These are phyloP conservation scores for Maudiozyma saulgeensis DNA, from an alignment of 805 yeast genomes.

Conservation along the genomic window DNA sequence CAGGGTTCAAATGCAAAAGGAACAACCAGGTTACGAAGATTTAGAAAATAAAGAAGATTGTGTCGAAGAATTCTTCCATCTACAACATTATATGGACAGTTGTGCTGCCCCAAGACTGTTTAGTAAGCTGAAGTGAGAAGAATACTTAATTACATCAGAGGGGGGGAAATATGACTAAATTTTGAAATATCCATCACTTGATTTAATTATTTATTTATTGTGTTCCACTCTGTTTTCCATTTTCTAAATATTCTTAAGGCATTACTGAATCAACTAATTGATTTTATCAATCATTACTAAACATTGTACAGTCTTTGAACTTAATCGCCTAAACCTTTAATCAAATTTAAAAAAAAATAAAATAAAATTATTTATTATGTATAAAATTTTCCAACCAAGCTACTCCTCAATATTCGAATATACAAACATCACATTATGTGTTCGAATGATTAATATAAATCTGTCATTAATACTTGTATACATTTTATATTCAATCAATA, in stretches of 20 bases:
- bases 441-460: not conserved
- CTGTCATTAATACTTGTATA: not conserved
- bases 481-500: not conserved
- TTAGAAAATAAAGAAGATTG: conserved; percentile 89
- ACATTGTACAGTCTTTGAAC: not conserved
- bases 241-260: conserved; percentile 1
- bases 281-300: not conserved
- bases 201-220: not conserved
- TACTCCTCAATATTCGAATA: too few species aligned
- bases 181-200: too few species aligned
- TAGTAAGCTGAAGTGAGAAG: conserved; percentile 61
- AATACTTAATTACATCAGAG: too few species aligned
- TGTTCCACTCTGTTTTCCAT: not conserved
- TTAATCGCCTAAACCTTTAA: not conserved
- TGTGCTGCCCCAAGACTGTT: conserved; percentile 87
- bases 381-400: too few species aligned
- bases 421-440: too few species aligned
- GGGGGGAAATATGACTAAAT: too few species aligned
- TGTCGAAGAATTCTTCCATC: conserved; percentile 95
- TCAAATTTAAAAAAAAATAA: not conserved
- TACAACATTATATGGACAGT: conserved; percentile 86
- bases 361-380: not conserved
- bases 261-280: not conserved
- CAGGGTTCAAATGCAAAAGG: conserved; percentile 82
- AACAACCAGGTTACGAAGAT: conserved; percentile 75